Evolutionary conservation across 1,284 basidiomycete species (phyloP).

Genomic region (Trametes sp.): DNA sequence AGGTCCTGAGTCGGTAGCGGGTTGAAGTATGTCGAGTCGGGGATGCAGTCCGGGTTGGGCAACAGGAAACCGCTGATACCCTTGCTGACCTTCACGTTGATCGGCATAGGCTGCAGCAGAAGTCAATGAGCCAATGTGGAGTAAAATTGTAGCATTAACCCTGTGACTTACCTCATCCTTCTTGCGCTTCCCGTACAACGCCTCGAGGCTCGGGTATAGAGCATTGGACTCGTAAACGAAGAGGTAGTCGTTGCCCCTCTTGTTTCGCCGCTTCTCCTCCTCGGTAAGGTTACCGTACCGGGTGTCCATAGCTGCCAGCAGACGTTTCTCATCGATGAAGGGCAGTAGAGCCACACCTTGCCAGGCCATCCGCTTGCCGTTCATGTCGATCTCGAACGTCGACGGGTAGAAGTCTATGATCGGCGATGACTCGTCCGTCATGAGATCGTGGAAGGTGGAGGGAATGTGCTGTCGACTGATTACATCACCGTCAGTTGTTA

Average conservation of each 20-base stretch:
- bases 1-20: constrained; percentile 68
- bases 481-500: background rate
- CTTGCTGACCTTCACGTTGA: constrained; percentile 76
- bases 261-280: constrained; percentile 87
- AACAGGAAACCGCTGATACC: constrained; percentile 86
- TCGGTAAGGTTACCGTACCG: constrained; percentile 80
- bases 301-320: constrained; percentile 84
- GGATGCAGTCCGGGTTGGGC: constrained; percentile 89
- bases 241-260: constrained; percentile 85
- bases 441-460: constrained; percentile 84
- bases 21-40: constrained; percentile 88
- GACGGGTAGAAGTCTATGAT: constrained; percentile 97
- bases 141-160: background rate
- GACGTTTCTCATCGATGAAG: constrained; percentile 91
- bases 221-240: constrained; percentile 89
- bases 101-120: constrained; percentile 59
- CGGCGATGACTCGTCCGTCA: constrained; percentile 88
- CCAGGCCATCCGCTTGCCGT: constrained; percentile 99
- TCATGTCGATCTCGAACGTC: constrained; percentile 98
- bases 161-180: constrained; percentile 72
- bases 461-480: constrained; percentile 91
- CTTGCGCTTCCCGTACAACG: constrained; percentile 90
- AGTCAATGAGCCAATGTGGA: constrained; percentile 3
- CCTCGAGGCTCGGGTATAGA: constrained; percentile 87
- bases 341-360: constrained; percentile 97